These are phyloP conservation scores for Phytophthora cactorum DNA, from an alignment of 352 stramenopile species.

Conservation along the genomic window DNA sequence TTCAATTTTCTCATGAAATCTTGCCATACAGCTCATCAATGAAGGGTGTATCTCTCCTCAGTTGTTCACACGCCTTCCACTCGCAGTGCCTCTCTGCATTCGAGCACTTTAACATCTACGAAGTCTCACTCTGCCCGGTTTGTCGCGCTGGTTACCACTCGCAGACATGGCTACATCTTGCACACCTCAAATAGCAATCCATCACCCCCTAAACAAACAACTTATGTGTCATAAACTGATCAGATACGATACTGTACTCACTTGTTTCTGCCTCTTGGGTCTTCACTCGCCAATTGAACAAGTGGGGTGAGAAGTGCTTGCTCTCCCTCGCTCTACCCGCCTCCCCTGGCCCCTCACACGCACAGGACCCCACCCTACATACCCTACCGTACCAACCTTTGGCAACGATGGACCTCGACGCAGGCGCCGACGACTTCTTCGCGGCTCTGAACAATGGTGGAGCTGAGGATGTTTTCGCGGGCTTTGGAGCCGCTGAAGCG, in stretches of 20 bases:
- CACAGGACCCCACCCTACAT: conserved; percentile 6
- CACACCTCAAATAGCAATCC: conserved; percentile 2
- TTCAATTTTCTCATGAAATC: not conserved
- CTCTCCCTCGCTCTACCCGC: conserved; percentile 1
- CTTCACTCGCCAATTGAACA: conserved; percentile 33
- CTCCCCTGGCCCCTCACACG: conserved; percentile 14
- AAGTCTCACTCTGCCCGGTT: conserved; percentile 76
- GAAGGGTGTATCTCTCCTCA: conserved; percentile 62
- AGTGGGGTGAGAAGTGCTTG: conserved; percentile 11
- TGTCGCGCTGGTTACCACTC: conserved; percentile 60
- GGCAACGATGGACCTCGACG: conserved; percentile 73
- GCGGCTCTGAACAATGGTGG: conserved; percentile 72
- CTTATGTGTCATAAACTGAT: conserved; percentile 13
- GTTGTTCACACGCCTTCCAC: conserved; percentile 84
- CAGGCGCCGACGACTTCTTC: conserved; percentile 84
- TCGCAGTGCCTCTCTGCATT: conserved; percentile 75
- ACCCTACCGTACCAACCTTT: not conserved
- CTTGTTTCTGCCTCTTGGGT: not conserved
- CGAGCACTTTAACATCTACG: conserved; percentile 90
- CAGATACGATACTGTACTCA: conserved; percentile 16
- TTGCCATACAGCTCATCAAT: conserved; percentile 33
- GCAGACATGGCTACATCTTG: conserved; percentile 24
- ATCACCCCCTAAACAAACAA: not conserved
- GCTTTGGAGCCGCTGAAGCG: conserved; percentile 52
- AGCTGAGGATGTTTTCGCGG: conserved; percentile 58